Percentiles rank a stretch among this genome's conserved stretches.
These are phyloP conservation scores for Aspergillus vadensis DNA, from an alignment of 2,329 filamentous ascomycete species.

Conservation along the genomic window DNA sequence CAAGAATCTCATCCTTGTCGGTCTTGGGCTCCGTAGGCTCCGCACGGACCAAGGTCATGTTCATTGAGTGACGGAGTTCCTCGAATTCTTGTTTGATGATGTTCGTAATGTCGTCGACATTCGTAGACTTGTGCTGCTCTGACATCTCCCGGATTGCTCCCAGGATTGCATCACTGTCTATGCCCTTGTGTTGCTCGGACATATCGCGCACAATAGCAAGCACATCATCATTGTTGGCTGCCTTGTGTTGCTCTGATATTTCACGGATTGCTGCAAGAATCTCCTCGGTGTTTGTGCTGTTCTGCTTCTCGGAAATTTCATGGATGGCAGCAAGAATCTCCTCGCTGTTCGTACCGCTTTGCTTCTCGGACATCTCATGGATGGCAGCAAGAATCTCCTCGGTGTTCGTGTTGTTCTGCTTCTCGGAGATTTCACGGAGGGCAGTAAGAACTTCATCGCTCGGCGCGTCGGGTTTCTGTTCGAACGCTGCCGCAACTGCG, in stretches of 20 bases:
- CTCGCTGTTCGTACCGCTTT: neutral
- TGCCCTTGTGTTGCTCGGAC: neutral
- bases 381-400: neutral
- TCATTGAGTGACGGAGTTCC: slow-evolving; percentile 55
- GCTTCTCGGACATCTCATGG: neutral
- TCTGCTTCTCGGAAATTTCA: neutral
- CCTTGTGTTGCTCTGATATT: neutral
- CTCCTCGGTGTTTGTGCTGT: neutral
- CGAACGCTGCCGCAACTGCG: neutral
- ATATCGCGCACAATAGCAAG: neutral
- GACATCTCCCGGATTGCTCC: slow-evolving; percentile 58
- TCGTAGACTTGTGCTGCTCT: slow-evolving; percentile 34
- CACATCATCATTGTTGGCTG: neutral
- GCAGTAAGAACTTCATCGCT: neutral
- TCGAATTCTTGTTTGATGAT: slow-evolving; percentile 63
- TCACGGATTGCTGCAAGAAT: neutral
- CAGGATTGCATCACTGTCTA: slow-evolving; percentile 52
- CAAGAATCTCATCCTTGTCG: slow-evolving; percentile 65
- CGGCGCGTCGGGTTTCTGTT: neutral
- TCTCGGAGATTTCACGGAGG: neutral
- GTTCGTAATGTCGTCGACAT: slow-evolving; percentile 37
- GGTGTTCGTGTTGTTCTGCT: neutral
- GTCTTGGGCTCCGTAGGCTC: slow-evolving; percentile 34
- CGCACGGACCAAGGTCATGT: slow-evolving; percentile 34
- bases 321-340: neutral